Conservation (phyloP, 2,329 filamentous ascomycete genomes). For the Bipolaris zeicola region DNA sequence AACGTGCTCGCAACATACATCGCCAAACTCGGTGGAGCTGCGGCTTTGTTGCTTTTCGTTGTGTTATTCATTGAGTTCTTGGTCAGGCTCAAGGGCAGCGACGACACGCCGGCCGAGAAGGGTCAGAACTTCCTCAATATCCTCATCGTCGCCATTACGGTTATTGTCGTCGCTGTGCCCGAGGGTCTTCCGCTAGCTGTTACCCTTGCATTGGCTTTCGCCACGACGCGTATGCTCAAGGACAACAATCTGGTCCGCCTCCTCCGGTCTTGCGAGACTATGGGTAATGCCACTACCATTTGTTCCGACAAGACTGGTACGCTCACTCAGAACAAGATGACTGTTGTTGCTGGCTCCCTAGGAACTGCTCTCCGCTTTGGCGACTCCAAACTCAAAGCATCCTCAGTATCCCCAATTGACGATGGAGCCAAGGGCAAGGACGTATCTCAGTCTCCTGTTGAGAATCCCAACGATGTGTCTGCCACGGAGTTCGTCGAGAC, state of each 20-base stretch:
- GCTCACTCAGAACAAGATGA: slow-evolving; percentile 54
- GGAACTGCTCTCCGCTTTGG: slow-evolving; percentile 64
- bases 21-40: slow-evolving; percentile 76
- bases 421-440: slow-evolving; percentile 43
- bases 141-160: slow-evolving; percentile 68
- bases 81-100: slow-evolving; percentile 64
- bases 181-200: slow-evolving; percentile 71
- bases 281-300: slow-evolving; percentile 75
- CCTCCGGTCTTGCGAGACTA: slow-evolving; percentile 70
- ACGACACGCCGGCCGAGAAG: slow-evolving; percentile 68
- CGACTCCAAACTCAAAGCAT: slow-evolving; percentile 46
- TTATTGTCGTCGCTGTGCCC: slow-evolving; percentile 71
- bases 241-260: slow-evolving; percentile 74
- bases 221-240: slow-evolving; percentile 70
- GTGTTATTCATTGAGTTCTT: slow-evolving; percentile 87
- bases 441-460: slow-evolving; percentile 41
- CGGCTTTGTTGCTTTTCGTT: slow-evolving; percentile 79
- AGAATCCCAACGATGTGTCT: slow-evolving; percentile 55
- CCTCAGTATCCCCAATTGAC: slow-evolving; percentile 26
- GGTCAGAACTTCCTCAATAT: slow-evolving; percentile 72
- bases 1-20: slow-evolving; percentile 80
- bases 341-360: slow-evolving; percentile 73
- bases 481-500: slow-evolving; percentile 60
- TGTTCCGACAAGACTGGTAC: slow-evolving; percentile 68
- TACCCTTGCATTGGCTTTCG: slow-evolving; percentile 70